Base-by-base conservation (phyloP, 129 eudicot genomes). In the Daucus carota region DNA sequence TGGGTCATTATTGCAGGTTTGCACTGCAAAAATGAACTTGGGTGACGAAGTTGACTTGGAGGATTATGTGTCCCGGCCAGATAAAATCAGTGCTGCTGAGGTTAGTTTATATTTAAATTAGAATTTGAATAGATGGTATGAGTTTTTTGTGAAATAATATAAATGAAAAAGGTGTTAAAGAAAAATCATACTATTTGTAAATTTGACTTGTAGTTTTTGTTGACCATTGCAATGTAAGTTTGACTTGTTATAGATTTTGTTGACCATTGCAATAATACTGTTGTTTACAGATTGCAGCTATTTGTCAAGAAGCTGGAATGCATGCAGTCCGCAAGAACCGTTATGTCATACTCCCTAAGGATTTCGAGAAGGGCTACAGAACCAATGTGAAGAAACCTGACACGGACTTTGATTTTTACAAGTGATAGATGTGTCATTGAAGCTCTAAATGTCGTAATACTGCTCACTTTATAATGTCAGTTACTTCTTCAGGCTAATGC, bases 41-140 rank as follows among this genome's bases (percentile, higher is more conserved):
- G 83, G 96, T 68, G 96, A 88, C 60, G 98, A 93, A 78, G 96
- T 93, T 81, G 96, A 88, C 82, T 84, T 93, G 78, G 96, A 90
- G 86, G 95, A 93, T 80, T 93, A 93, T 28, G 95, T 93, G 62
- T 90, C 96, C 63, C 92, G 95, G 41, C 98, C 96, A 3, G 98
- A 88, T 81, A 90, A 93, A 80, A 93, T 88, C 12, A 89, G 98
- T 87, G 98, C 98, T 74, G 98, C 98, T 75, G 97, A 93, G 92
- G 98, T 93, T 76, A 78, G 88, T 85, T 43, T 54, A 60, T 60
- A 81, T 46, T 41, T 22, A 5, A 34, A 32, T 66, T 66, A 14
- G 45, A n/a, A n/a, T n/a, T n/a, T n/a, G n/a, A n/a, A n/a, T n/a
- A n/a, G n/a, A n/a, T n/a, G n/a, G n/a, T n/a, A n/a, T n/a, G n/a